Evolutionary conservation across 768 basidiomycete species (phyloP), one percentile per base, ranked within the genome.

Genomic region (Boletellus ananiceps): DNA sequence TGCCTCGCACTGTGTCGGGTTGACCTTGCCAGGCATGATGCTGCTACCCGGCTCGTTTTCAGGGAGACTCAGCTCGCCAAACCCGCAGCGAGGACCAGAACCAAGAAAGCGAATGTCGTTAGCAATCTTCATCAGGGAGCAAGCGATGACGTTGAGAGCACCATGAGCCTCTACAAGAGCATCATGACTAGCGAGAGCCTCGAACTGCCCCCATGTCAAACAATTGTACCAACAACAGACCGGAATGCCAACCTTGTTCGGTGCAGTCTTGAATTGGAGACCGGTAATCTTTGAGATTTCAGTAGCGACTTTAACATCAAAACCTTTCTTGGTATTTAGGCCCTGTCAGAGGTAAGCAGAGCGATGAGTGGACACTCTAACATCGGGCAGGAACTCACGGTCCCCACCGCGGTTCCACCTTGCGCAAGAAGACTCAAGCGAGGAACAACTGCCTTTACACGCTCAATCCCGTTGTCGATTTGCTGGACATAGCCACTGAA

Each of bases 11-110:
- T 99, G 96, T 5, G 96, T 99, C 11, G 96, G 96, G 73, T 99
- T 99, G 51, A 99, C 96, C 74, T 99, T 98, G 52, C 96, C 96
- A 7, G 94, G 96, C 96, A 99, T 99, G 72, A 99, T 98, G 50
- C 92, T 95, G 63, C 92, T 94, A 40, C 96, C 96, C 38, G 96
- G 96, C 71, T 99, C 96, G 68, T 99, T 99, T 73, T 98, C 96
- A 11, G 96, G 96, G 44, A 98, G 72, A 59, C 80, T 84, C 35
- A 99, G 75, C 71, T 99, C 96, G 19, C 96, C 96, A 40, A 99
- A 79, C 48, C 96, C 96, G 62, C 96, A 99, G 38, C 96, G 88
- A 50, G 96, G 96, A 49, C 96, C 96, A 42, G 95, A 98, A 21
- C 85, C 95, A 58, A 99, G 86, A 79, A 88, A 98, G 45, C 96